Evolutionary conservation across 2,329 filamentous ascomycete species (phyloP), one percentile per base, ranked within the genome.

Genomic region (Phialocephala subalpina): DNA sequence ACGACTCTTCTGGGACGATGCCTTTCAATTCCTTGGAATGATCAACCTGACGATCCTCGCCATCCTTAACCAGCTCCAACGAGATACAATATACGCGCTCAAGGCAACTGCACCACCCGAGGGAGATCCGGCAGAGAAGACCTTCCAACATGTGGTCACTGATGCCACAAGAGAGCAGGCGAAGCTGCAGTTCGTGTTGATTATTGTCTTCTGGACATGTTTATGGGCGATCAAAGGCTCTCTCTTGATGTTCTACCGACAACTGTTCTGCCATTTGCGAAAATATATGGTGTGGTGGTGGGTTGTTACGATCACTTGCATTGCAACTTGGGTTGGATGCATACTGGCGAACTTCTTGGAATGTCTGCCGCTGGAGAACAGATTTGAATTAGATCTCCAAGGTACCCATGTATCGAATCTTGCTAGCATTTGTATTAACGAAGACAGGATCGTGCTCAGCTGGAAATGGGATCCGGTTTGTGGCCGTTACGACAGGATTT

Each of bases 191-290:
- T 73, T 73, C 55, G 63, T 67, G 14, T 66, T 65, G 25, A 72
- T 67, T 1, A n/a, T 74, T 1, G 12, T 73, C 8, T 74, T 73
- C 56, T 73, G 69, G 69, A 68, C 59, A 14, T 73, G 70, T 56
- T 58, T 73, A 12, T 74, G 73, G 73, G 52, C 35, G 6, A 67
- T 74, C 53, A 74, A 74, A 52, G 69, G 59, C 3, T 68, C 65
- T n/a, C 70, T 72, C 8, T 55, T 70, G 58, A 67, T 69, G 18
- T 68, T 72, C 55, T 74, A 73, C 60, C 63, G 58, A 25, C 56
- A 58, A 20, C 35, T 64, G 57, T 55, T 68, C 67, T 11, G 56
- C 57, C 12, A 52, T 53, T n/a, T 68, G 27, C 20, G 33, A 18
- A 63, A 66, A 38, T 68, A 69, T 20, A 62, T 67, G 33, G 60